Evolutionary conservation across 2,329 filamentous ascomycete genomes (phyloP).

Genomic region (Pseudocercospora crystallina): DNA sequence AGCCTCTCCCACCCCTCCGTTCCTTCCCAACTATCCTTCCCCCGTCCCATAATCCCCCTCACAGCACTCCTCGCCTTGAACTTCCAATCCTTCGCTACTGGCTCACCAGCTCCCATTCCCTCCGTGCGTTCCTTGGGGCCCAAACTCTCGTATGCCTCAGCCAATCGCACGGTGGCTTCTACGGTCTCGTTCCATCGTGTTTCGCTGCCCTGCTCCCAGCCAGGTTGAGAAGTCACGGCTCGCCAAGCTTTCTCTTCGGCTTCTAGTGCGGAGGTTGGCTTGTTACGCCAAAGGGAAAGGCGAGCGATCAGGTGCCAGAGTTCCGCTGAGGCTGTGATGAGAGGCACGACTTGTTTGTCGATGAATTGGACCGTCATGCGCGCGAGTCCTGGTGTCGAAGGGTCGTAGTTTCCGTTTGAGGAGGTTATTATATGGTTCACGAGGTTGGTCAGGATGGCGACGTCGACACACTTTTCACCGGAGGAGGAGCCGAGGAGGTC

Average conservation of each 20-base stretch:
- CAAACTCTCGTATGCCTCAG: slow-evolving; percentile 79
- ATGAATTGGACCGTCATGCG: slow-evolving; percentile 69
- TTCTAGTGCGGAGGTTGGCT: slow-evolving; percentile 71
- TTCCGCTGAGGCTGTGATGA: slow-evolving; percentile 76
- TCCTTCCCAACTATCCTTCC: slow-evolving; percentile 79
- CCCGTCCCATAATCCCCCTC: slow-evolving; percentile 78
- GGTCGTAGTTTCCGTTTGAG: slow-evolving; percentile 44
- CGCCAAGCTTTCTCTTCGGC: slow-evolving; percentile 91
- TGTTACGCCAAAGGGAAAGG: slow-evolving; percentile 70
- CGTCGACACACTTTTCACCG: slow-evolving; percentile 77
- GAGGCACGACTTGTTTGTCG: slow-evolving; percentile 71
- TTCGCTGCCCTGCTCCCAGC: slow-evolving; percentile 55
- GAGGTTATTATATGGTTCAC: slow-evolving; percentile 67
- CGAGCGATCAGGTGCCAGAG: slow-evolving; percentile 75
- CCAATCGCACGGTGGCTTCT: slow-evolving; percentile 74
- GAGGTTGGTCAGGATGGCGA: slow-evolving; percentile 68
- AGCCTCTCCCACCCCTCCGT: slow-evolving; percentile 66
- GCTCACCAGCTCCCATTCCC: slow-evolving; percentile 53
- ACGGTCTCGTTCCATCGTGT: slow-evolving; percentile 72
- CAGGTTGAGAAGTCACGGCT: slow-evolving; percentile 59
- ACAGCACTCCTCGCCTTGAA: slow-evolving; percentile 85
- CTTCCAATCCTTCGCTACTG: slow-evolving; percentile 78
- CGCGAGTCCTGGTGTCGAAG: slow-evolving; percentile 50
- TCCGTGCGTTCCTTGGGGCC: slow-evolving; percentile 51
- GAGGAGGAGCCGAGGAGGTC: slow-evolving; percentile 65